Percentiles rank a stretch among this genome's conserved stretches.
phyloP scores from a whole-genome alignment of 257 asterid species.

The Mentha longifolia region DNA sequence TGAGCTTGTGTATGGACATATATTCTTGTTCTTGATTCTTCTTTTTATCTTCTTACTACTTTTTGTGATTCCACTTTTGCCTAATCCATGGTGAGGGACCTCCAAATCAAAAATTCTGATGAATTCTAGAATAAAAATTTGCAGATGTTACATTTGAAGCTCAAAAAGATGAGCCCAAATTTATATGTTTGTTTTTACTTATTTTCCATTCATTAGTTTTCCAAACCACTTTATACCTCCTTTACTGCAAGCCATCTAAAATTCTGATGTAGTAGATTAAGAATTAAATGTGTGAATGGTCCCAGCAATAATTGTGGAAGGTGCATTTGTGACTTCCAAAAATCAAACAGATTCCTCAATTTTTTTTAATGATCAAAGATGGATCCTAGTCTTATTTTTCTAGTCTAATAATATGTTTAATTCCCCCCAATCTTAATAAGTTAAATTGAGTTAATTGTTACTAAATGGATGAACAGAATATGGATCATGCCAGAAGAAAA shows the following conservation, averaged over 20 bases:
- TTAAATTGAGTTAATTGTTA: no score
- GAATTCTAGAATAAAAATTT: neutral
- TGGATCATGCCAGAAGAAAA: conserved; percentile 66
- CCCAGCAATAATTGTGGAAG: conserved; percentile 22
- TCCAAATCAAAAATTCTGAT: conserved; percentile 39
- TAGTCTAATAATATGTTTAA: neutral
- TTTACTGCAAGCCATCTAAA: conserved; percentile 9
- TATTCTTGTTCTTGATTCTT: conserved; percentile 22
- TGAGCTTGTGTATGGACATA: neutral
- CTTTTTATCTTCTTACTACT: conserved; percentile 9
- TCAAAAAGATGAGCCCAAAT: neutral
- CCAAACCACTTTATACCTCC: conserved; percentile 11
- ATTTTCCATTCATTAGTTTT: neutral
- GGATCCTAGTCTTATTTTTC: conserved; percentile 8
- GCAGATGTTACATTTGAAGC: neutral
- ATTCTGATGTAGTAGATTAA: neutral
- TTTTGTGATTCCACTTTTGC: conserved; percentile 5
- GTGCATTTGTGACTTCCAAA: neutral
- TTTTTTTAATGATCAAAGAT: neutral
- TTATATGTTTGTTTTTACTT: conserved; percentile 16
- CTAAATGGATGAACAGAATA: conserved; percentile 46
- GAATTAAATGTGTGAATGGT: neutral
- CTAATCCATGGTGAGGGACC: conserved; percentile 28
- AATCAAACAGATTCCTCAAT: neutral
- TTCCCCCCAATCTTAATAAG: neutral